Conservation (phyloP, 108 stramenopile genomes). For the Stephanodiscus minutulus region DNA sequence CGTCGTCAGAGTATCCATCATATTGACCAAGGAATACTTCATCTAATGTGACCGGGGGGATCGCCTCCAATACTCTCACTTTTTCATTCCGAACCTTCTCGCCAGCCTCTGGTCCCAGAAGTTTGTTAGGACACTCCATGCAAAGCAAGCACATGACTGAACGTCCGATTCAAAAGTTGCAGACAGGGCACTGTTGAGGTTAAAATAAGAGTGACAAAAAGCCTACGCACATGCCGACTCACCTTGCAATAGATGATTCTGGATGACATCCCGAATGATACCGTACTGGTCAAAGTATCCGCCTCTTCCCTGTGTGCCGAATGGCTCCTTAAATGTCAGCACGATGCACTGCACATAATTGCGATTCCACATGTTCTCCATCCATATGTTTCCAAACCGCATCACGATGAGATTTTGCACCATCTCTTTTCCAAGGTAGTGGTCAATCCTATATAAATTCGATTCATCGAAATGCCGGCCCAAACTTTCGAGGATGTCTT, state of each 20-base stretch:
- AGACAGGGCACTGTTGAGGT: background rate
- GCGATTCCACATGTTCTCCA: constrained; percentile 89
- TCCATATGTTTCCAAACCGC: constrained; percentile 92
- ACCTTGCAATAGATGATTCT: constrained; percentile 93
- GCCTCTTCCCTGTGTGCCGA: constrained; percentile 90
- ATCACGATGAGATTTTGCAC: constrained; percentile 93
- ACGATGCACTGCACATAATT: constrained; percentile 74
- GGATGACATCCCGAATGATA: constrained; percentile 94
- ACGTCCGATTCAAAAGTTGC: background rate
- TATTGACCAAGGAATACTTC: constrained; percentile 96
- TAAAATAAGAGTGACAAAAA: background rate
- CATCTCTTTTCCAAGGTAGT: constrained; percentile 99
- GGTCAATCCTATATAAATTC: constrained; percentile 95
- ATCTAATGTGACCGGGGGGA: constrained; percentile 72
- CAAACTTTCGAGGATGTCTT: constrained; percentile 46
- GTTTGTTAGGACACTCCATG: constrained; percentile 83
- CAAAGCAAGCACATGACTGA: constrained; percentile 74
- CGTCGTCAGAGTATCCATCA: constrained; percentile 88
- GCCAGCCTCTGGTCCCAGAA: constrained; percentile 69
- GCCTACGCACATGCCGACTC: background rate
- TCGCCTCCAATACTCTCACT: constrained; percentile 88
- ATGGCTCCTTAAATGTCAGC: constrained; percentile 87
- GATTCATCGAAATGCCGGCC: constrained; percentile 83
- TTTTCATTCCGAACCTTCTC: constrained; percentile 94
- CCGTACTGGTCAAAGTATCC: constrained; percentile 97